Evolutionary conservation across 2,329 filamentous ascomycete species (phyloP), one percentile per base, ranked within the genome.

Genomic region (Colletotrichum magnum): DNA sequence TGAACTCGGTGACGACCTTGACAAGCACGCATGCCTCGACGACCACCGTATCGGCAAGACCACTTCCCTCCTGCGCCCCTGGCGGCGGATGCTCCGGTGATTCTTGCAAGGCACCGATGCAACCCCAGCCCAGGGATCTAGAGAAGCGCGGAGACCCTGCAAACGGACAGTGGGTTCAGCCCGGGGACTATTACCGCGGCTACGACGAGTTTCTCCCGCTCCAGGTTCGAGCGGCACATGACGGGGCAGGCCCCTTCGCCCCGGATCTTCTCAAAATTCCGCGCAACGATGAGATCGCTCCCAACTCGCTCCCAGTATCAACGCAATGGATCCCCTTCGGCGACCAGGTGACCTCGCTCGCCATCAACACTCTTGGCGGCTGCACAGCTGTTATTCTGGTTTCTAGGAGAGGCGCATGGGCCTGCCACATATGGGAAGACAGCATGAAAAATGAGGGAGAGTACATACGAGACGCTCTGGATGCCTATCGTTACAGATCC

Each of bases 311-410:
- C 16, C 32, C 26, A 10, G 43, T 59, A 15, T 36, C 57, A 1
- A 50, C 57, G 10, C 57, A 59, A 59, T 59, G 57, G 57, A 28
- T 59, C n/a, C 41, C 5, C n/a, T 59, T 59, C 57, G 50, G 50
- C 18, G 57, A 59, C 28, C 48, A 59, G 18, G 64, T 67, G 4
- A 50, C 48, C 18, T 47, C 58, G 18, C 36, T 67, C 6, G 64
- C 58, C 43, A 58, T 67, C 39, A 28, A 47, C n/a, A 48, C 50
- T 15, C 48, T 67, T 13, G n/a, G 26, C 32, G 64, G 64, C 39
- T 67, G 64, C 52, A 62, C 64, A 21, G 21, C 64, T 10, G 41
- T 68, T 13, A 18, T 68, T 32, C 45, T 63, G 9, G n/a, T 68
- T 6, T 57, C 64, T 6, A 50, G 15, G 9, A 26, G 39, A 18